Evolutionary conservation across 2,329 filamentous ascomycete genomes (phyloP), one percentile per base, ranked within the genome.

Genomic region (Sphaerostilbella broomeana): DNA sequence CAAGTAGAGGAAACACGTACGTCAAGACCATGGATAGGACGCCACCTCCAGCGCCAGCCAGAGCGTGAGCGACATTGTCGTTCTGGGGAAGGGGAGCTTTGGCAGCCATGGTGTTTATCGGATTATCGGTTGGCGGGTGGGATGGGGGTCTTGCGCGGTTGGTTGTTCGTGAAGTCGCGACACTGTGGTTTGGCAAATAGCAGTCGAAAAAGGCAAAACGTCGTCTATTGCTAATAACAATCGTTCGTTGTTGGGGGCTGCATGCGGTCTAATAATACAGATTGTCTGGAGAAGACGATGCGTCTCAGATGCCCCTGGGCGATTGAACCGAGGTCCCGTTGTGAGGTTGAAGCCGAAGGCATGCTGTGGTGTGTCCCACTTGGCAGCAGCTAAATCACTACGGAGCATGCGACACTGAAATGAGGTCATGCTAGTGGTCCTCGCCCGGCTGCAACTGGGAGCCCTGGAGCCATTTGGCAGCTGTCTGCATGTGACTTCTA

Each of bases 21-120:
- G 92, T 98, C 64, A 98, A 68, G 52, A 89, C 77, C 87, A 97
- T 98, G 52, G 92, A 95, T 43, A 97, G 69, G 42, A 98, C 82
- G 44, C 92, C 92, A 51, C 92, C 92, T 51, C 92, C 92, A 35
- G 89, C 86, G 50, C 90, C 90, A 41, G 89, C 86, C 43, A 97
- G 77, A 45, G 90, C 90, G 68, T 97, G 90, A 42, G 90, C 88
- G 58, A 97, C 87, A 71, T 95, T 95, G 72, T 97, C 90, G 60
- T 89, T 92, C 57, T 94, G 87, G 47, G 89, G 86, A 31, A 83
- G 68, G 32, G 79, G 75, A 31, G 80, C 70, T 51, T 82, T 82
- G 37, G 73, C 61, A 45, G 64, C 56, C 58, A 62, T 59, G 35
- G 26, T 45, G 13, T 17, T 17, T 13, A 7, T 28, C 2, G 19